Conservation (phyloP, 345 rosid species). For the Euphorbia lathyris region DNA sequence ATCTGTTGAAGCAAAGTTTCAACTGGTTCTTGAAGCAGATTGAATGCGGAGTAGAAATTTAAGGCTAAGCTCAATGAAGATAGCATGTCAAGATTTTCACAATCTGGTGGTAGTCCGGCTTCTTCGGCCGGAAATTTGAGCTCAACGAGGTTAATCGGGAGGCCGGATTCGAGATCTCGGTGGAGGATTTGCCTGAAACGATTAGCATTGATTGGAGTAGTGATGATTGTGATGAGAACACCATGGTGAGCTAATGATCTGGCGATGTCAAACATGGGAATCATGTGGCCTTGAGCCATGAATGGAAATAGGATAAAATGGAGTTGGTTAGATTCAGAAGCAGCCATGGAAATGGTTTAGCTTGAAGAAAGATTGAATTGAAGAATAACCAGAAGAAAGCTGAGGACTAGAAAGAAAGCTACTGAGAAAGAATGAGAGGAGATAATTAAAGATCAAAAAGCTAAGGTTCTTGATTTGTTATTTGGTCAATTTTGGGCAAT, state of each 20-base stretch:
- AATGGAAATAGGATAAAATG: slow-evolving; percentile 17
- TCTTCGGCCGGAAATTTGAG: neutral
- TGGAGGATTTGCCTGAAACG: slow-evolving; percentile 14
- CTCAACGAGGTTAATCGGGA: slow-evolving; percentile 8
- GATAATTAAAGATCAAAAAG: too few species aligned
- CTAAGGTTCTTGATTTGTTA: too few species aligned
- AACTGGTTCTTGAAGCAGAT: slow-evolving; percentile 15
- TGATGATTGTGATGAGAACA: slow-evolving; percentile 22
- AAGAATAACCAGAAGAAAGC: neutral
- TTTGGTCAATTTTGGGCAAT: too few species aligned
- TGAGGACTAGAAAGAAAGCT: too few species aligned
- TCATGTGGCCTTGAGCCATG: slow-evolving; percentile 26
- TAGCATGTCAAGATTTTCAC: slow-evolving; percentile 17
- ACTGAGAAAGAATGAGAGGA: too few species aligned
- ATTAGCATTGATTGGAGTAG: slow-evolving; percentile 27
- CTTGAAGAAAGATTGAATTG: slow-evolving; percentile 1
- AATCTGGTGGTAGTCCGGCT: slow-evolving; percentile 13
- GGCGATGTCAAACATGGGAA: slow-evolving; percentile 26
- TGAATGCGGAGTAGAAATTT: slow-evolving; percentile 9
- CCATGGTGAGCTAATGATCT: slow-evolving; percentile 13
- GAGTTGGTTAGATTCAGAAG: neutral
- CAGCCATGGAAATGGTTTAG: neutral
- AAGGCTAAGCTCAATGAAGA: slow-evolving; percentile 12
- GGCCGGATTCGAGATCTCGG: slow-evolving; percentile 23
- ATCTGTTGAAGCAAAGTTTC: slow-evolving; percentile 20